A percentile compares a stretch with the other conserved stretches of the same genome.
Conservation (phyloP, 768 basidiomycete genomes). For the Naematelia aurantialba region DNA sequence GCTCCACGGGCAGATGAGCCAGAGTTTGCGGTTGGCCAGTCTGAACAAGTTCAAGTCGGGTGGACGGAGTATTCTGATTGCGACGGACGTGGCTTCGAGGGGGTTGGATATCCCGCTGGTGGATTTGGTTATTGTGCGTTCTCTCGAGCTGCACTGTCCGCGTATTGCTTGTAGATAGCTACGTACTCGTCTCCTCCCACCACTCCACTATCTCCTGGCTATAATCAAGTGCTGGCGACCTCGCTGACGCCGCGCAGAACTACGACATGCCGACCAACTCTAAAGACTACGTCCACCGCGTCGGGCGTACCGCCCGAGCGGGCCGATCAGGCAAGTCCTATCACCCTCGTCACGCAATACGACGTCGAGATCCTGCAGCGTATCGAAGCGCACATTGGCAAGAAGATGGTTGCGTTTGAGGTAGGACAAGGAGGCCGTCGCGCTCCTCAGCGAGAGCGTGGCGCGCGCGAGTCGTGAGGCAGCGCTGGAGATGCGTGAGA, state of each 20-base stretch:
- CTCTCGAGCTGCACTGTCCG: not conserved
- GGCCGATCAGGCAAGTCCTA: conserved; percentile 94
- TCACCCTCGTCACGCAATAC: conserved; percentile 97
- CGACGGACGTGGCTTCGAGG: conserved; percentile 92
- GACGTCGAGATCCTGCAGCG: conserved; percentile 94
- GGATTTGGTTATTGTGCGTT: conserved; percentile 72
- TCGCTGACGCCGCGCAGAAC: conserved; percentile 54
- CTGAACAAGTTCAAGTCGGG: conserved; percentile 94
- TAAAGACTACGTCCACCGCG: conserved; percentile 98
- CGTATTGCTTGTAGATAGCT: not conserved
- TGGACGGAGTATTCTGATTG: conserved; percentile 82
- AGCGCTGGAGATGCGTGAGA: conserved; percentile 73
- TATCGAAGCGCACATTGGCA: conserved; percentile 85
- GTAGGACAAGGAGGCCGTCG: conserved; percentile 84
- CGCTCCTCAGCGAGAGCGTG: conserved; percentile 79
- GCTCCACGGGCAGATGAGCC: conserved; percentile 88
- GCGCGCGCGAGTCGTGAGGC: conserved; percentile 73
- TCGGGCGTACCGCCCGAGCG: conserved; percentile 94
- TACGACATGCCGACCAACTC: conserved; percentile 97
- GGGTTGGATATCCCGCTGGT: conserved; percentile 95
- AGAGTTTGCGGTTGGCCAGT: conserved; percentile 88
- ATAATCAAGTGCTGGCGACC: not conserved
- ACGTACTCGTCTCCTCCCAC: not conserved
- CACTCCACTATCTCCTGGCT: not conserved
- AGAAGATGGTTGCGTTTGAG: conserved; percentile 80